Base-by-base conservation (phyloP, 371 early-diverging fungal species). In the Mortierella sp. region DNA sequence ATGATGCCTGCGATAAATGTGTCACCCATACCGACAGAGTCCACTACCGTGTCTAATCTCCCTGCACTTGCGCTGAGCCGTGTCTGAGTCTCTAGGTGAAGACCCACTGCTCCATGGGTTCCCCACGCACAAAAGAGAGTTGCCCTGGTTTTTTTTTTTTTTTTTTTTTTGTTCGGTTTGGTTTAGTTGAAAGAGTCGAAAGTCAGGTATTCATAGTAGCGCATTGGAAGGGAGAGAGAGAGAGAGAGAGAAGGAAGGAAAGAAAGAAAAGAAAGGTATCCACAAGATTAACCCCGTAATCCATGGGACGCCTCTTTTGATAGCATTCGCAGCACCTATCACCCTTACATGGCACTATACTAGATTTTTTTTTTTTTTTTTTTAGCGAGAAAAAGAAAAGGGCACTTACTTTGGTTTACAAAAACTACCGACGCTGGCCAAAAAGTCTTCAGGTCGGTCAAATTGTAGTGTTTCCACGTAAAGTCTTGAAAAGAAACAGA, bases 1-100 rank as follows among this genome's bases (percentile, higher is more conserved):
- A 92, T 88, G 21, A 86, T 70, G 0, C 91, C 90, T 4, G 91
- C 92, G 52, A 85, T 87, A 67, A 92, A 92, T 0, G 91, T 90
- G 66, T 92, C 92, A 19, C 92, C 92, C 7, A 91, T 91, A 16
- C 92, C 92, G 47, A 90, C 85, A 6, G 88, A 75, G 52, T 92
- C 92, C 7, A 87, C 77, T 0, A 87, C 84, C 46, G 66, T 68
- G 14, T 81, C 70, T 2, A 87, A 64, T 6, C 51, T 48, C 16
- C 82, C 80, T 1, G 89, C 87, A 4, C 84, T 68, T 1, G 82
- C 70, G 29, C 83, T 85, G 53, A 84, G 68, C 21, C 80, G 68
- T 30, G 81, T 72, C 15, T 83, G 77, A 43, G 83, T 84, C 43
- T 82, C 72, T 16, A 72, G 60, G 21, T 79, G 70, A 5, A 88